phyloP scores from a whole-genome alignment of 140 eudicot species.

The Oenanthe javanica region DNA sequence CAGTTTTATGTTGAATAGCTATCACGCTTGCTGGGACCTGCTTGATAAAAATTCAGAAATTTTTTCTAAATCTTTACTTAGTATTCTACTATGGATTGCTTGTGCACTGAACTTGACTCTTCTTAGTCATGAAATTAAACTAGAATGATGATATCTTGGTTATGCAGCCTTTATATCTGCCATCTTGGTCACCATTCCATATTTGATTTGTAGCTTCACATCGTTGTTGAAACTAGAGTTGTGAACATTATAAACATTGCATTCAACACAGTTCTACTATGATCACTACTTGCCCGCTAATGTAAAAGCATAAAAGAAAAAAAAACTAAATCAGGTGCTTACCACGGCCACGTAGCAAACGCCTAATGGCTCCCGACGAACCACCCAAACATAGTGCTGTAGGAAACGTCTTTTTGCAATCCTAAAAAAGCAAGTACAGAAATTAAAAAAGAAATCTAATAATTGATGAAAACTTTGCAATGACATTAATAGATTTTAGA shows the following conservation, averaged over 20 bases:
- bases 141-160: neutral
- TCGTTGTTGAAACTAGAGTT: neutral
- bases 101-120: neutral
- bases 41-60: neutral
- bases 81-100: neutral
- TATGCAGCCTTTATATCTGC: neutral
- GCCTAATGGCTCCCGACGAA: conserved; percentile 72
- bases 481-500: neutral
- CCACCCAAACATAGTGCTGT: conserved; percentile 90
- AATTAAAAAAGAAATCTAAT: neutral
- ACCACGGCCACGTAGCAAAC: conserved; percentile 79
- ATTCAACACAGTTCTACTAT: neutral
- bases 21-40: neutral
- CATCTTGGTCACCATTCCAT: neutral
- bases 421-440: conserved; percentile 28
- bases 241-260: neutral
- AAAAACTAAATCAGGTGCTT: conserved; percentile 20
- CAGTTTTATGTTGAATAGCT: neutral
- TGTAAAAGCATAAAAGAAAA: neutral
- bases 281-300: neutral
- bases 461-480: neutral
- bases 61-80: neutral
- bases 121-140: neutral
- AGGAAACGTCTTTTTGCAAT: conserved; percentile 86
- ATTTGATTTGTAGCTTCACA: neutral